Conservation (phyloP, 2,329 filamentous ascomycete genomes). For the Botrytis fabae region DNA sequence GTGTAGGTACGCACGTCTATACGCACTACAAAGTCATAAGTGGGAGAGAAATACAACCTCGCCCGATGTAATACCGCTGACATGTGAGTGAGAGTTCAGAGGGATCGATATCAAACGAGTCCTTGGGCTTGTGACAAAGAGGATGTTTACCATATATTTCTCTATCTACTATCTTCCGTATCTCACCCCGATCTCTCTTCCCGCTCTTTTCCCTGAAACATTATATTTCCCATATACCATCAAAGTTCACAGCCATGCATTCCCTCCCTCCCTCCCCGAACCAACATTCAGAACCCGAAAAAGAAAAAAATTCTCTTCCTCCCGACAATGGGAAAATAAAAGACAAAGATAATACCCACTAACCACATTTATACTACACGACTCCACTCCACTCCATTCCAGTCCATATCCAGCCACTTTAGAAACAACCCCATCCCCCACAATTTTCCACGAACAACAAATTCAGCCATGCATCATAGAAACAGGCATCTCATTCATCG, state of each 20-base stretch:
- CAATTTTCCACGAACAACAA: background rate
- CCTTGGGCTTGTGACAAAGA: rapidly evolving
- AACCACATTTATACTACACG: background rate
- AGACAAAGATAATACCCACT: background rate
- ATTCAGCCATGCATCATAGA: background rate
- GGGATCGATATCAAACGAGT: background rate
- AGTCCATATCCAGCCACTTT: background rate
- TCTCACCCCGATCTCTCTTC: background rate
- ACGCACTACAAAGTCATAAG: background rate
- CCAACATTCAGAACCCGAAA: background rate
- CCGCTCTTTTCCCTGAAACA: background rate
- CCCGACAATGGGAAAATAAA: background rate
- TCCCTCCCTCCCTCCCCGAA: background rate
- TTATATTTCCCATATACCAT: background rate
- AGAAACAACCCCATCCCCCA: background rate
- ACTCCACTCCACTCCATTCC: too few relatives aligned
- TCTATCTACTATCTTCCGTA: background rate
- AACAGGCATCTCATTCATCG: background rate
- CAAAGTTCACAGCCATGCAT: background rate
- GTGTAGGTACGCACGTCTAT: background rate
- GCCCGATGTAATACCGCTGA: background rate
- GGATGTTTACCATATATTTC: background rate
- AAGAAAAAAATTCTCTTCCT: background rate
- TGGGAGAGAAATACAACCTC: background rate
- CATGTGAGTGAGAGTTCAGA: background rate